These are phyloP conservation scores for Elsinoe necatrix DNA, from an alignment of 2,329 filamentous ascomycete species.

Conservation along the genomic window DNA sequence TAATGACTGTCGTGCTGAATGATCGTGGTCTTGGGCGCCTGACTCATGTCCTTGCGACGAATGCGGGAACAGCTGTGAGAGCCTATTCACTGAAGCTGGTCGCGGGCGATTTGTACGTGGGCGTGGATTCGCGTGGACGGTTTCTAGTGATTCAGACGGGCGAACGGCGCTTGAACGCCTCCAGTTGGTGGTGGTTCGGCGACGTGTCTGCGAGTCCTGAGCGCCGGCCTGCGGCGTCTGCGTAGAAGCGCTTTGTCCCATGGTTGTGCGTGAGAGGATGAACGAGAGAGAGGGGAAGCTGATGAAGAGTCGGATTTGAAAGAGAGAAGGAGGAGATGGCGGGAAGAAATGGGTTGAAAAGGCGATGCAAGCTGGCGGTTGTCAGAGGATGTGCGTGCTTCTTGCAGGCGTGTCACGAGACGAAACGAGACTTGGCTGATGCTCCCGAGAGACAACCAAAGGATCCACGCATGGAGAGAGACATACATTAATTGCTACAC, in stretches of 20 bases:
- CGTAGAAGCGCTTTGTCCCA: slow-evolving; percentile 28
- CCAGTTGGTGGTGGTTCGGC: slow-evolving; percentile 16
- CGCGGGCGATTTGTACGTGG: slow-evolving; percentile 21
- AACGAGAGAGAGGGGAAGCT: not conserved
- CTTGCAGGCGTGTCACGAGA: slow-evolving; percentile 16
- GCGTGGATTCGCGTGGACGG: not conserved
- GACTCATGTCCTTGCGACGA: not conserved
- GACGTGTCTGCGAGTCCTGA: slow-evolving; percentile 4
- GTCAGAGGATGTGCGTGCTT: slow-evolving; percentile 13
- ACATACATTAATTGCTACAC: slow-evolving; percentile 6
- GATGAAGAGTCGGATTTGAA: slow-evolving; percentile 17
- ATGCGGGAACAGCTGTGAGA: slow-evolving; percentile 24
- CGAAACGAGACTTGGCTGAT: slow-evolving; percentile 11
- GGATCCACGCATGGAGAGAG: not conserved
- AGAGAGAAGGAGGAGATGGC: slow-evolving; percentile 17
- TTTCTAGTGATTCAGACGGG: slow-evolving; percentile 8
- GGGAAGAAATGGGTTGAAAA: slow-evolving; percentile 19
- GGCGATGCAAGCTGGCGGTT: slow-evolving; percentile 11
- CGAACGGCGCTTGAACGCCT: slow-evolving; percentile 15
- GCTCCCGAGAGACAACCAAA: slow-evolving; percentile 9
- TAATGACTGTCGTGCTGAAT: slow-evolving; percentile 2
- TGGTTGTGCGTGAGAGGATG: slow-evolving; percentile 16
- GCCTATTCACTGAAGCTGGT: slow-evolving; percentile 25
- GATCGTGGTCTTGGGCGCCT: slow-evolving; percentile 6
- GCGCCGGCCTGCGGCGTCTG: slow-evolving; percentile 12